Conservation (phyloP, 2,329 filamentous ascomycete genomes). For the Beauveria australis region DNA sequence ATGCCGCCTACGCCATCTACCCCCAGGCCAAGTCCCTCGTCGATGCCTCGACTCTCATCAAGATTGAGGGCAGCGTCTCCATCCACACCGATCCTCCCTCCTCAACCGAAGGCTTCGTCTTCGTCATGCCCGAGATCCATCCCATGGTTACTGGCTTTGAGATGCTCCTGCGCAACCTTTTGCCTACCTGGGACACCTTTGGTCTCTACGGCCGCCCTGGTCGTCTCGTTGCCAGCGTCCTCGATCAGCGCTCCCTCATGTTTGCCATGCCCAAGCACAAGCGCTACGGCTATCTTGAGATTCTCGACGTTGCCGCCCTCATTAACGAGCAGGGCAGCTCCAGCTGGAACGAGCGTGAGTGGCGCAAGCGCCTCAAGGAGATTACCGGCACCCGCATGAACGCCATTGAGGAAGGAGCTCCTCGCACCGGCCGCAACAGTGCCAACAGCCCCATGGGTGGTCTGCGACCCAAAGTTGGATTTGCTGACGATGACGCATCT, state of each 20-base stretch:
- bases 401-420: slow-evolving; percentile 43
- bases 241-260: slow-evolving; percentile 87
- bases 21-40: slow-evolving; percentile 90
- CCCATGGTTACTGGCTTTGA: slow-evolving; percentile 92
- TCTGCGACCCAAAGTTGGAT: slow-evolving; percentile 43
- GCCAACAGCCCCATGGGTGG: slow-evolving; percentile 43
- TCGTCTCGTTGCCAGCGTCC: slow-evolving; percentile 75
- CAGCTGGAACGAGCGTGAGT: slow-evolving; percentile 77
- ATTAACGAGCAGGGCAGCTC: slow-evolving; percentile 71
- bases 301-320: slow-evolving; percentile 72
- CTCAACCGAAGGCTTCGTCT: slow-evolving; percentile 85
- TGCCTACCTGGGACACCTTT: slow-evolving; percentile 92
- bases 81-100: slow-evolving; percentile 74
- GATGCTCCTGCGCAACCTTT: slow-evolving; percentile 86
- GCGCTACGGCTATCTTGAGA: slow-evolving; percentile 84
- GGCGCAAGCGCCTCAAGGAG: slow-evolving; percentile 84
- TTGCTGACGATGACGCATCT: slow-evolving; percentile 46
- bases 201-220: slow-evolving; percentile 82
- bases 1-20: slow-evolving; percentile 90
- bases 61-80: slow-evolving; percentile 84
- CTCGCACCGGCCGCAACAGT: slow-evolving; percentile 42
- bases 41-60: slow-evolving; percentile 87
- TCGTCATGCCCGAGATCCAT: slow-evolving; percentile 92
- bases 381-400: slow-evolving; percentile 74
- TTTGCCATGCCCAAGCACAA: slow-evolving; percentile 91